phyloP scores from a whole-genome alignment of 2,329 filamentous ascomycete species.

The Aspergillus puulaauensis region DNA sequence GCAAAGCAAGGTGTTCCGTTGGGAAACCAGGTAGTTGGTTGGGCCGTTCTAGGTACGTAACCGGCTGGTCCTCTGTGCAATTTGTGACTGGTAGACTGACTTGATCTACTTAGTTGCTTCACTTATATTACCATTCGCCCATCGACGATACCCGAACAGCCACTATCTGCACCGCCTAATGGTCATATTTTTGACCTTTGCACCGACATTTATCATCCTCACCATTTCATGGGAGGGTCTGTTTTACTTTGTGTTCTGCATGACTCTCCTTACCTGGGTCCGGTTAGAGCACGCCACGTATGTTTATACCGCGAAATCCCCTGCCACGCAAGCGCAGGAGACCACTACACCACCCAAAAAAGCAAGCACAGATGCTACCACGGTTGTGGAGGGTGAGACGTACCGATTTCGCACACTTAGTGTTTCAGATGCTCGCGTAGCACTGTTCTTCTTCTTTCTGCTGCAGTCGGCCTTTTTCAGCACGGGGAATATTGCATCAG shows the following conservation, averaged over 20 bases:
- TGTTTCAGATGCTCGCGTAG: constrained; percentile 81
- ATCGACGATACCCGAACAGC: constrained; percentile 74
- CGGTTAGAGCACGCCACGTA: constrained; percentile 81
- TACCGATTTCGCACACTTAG: constrained; percentile 64
- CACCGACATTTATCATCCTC: constrained; percentile 90
- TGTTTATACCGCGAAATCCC: constrained; percentile 33
- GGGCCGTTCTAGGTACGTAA: constrained; percentile 69
- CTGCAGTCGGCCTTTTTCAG: constrained; percentile 96
- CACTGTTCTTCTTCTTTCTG: constrained; percentile 92
- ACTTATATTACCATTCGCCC: constrained; percentile 75
- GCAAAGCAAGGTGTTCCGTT: constrained; percentile 79
- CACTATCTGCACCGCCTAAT: constrained; percentile 89
- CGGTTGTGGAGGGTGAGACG: constrained; percentile 31
- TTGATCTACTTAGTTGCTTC: constrained; percentile 62
- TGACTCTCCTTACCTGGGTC: constrained; percentile 83
- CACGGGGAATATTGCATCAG: constrained; percentile 91
- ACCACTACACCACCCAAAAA: constrained; percentile 27
- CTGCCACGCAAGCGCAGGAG: constrained; percentile 10
- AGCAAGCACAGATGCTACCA: constrained; percentile 31
- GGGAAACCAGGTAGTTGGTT: constrained; percentile 85
- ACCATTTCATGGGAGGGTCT: constrained; percentile 97
- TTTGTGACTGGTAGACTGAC: constrained; percentile 8
- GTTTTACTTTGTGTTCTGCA: constrained; percentile 88
- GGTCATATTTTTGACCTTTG: constrained; percentile 87
- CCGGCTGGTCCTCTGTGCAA: background rate